Base-by-base conservation (phyloP, 1,139 yeast species). In the Taphrina populina region DNA sequence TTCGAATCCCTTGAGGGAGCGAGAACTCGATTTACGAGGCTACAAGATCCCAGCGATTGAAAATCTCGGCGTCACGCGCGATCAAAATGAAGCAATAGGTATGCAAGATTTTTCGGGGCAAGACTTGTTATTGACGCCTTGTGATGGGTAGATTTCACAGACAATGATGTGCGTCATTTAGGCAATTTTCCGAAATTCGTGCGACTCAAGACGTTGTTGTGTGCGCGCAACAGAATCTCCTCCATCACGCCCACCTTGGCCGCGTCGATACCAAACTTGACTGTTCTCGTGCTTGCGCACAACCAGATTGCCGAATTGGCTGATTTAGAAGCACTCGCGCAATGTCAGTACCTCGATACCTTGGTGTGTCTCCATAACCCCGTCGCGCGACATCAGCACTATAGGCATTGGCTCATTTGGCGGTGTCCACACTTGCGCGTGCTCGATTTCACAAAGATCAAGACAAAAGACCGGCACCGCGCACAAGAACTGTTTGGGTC, bases 401-500 rank as follows among this genome's bases (percentile, higher is more conserved):
- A 88, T 66, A 72, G 95, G 54, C 62, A 72, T 11, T 78, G 79
- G 65, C 67, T 82, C 2, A 73, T 87, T 1, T 79, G 86, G 81
- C 64, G 79, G 10, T 63, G 84, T 4, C 95, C 96, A 0, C 67
- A 73, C 1, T 66, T 90, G 49, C 72, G 76, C 49, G 75, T 83
- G 0, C 67, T 90, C 41, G 96, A 90, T 66, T 85, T 81, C 62
- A 73, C 75, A 49, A 80, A 78, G 62, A 78, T 90, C 11, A 81
- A 76, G 57, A 72, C 74, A 2, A 60, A 60, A 0, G 96, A 88
- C 64, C 71, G 85, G 44, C 58, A 62, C 1, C 66, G 64, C 30
- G 81, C 82, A 0, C 56, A 29, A 4, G 71, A 69, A 62, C 64
- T 76, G 30, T 81, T 79, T 67, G 86, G 85, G 0, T 62, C 68